Evolutionary conservation across 2,329 filamentous ascomycete species (phyloP).

Genomic region (Ceratocystis destructans): DNA sequence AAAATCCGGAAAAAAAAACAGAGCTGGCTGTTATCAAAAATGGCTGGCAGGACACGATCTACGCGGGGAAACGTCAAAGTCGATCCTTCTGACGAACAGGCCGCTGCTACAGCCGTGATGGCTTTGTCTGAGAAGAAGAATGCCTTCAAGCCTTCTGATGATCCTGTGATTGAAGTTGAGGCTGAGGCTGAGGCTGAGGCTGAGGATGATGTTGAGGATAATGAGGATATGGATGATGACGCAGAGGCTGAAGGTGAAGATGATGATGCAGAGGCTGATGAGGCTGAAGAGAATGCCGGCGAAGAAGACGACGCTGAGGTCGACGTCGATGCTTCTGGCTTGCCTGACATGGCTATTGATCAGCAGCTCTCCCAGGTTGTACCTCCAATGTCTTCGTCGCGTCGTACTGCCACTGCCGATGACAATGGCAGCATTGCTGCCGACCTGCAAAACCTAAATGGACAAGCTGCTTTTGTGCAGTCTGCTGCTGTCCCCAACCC

Average conservation of each 20-base stretch:
- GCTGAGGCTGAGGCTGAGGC: not conserved
- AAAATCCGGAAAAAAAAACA: too few species aligned
- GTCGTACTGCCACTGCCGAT: slow-evolving; percentile 19
- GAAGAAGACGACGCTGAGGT: slow-evolving; percentile 2
- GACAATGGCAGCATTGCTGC: slow-evolving; percentile 20
- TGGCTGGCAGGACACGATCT: slow-evolving; percentile 18
- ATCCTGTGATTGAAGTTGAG: not conserved
- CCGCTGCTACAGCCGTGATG: slow-evolving; percentile 18
- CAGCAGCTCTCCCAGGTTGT: slow-evolving; percentile 9
- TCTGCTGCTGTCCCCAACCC: slow-evolving; percentile 16
- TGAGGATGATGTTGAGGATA: slow-evolving; percentile 2
- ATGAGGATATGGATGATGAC: slow-evolving; percentile 5
- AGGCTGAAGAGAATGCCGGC: slow-evolving; percentile 6
- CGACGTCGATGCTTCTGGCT: slow-evolving; percentile 6
- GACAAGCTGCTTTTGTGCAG: slow-evolving; percentile 19
- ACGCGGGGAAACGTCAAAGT: slow-evolving; percentile 11
- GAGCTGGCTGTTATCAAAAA: not conserved
- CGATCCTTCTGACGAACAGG: slow-evolving; percentile 16
- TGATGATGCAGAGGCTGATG: not conserved
- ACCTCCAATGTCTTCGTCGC: not conserved
- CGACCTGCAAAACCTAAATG: slow-evolving; percentile 21
- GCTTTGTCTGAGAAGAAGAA: slow-evolving; percentile 16
- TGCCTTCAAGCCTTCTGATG: not conserved
- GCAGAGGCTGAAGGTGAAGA: slow-evolving; percentile 12
- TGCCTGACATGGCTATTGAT: slow-evolving; percentile 16